Percentiles rank a stretch among this genome's conserved stretches.
Evolutionary conservation across 2,329 filamentous ascomycete species (phyloP).

Genomic region (Diaporthe caulivora): DNA sequence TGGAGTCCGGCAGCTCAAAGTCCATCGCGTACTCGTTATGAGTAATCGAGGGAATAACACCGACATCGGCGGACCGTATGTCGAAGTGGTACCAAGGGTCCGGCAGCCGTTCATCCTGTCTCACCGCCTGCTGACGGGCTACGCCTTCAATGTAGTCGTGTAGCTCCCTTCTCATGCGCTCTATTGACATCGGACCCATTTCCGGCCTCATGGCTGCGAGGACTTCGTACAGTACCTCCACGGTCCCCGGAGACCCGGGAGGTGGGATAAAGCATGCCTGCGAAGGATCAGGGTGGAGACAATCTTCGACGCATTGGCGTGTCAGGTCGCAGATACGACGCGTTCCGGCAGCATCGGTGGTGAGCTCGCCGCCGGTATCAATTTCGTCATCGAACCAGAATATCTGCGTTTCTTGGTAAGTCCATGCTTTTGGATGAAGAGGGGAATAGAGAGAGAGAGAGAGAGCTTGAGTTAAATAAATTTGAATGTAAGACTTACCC

Average conservation of each 20-base stretch:
- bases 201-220: neutral
- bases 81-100: constrained; percentile 12
- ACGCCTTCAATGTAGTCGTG: constrained; percentile 2
- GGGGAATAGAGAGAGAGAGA: neutral
- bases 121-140: neutral
- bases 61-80: neutral
- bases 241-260: neutral
- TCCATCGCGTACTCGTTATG: constrained; percentile 24
- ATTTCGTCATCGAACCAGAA: constrained; percentile 15
- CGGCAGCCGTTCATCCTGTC: neutral
- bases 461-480: neutral
- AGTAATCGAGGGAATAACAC: neutral
- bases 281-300: neutral
- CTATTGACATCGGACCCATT: neutral
- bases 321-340: neutral
- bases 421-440: neutral
- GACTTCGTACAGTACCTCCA: neutral
- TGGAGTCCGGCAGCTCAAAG: constrained; percentile 11
- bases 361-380: constrained; percentile 8
- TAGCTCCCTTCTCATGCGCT: constrained; percentile 6
- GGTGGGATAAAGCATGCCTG: neutral
- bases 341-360: neutral
- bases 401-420: neutral
- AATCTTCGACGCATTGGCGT: neutral
- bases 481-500: neutral